phyloP scores from a whole-genome alignment of 2,329 filamentous ascomycete genomes.

The Dactylellina cionopaga region DNA sequence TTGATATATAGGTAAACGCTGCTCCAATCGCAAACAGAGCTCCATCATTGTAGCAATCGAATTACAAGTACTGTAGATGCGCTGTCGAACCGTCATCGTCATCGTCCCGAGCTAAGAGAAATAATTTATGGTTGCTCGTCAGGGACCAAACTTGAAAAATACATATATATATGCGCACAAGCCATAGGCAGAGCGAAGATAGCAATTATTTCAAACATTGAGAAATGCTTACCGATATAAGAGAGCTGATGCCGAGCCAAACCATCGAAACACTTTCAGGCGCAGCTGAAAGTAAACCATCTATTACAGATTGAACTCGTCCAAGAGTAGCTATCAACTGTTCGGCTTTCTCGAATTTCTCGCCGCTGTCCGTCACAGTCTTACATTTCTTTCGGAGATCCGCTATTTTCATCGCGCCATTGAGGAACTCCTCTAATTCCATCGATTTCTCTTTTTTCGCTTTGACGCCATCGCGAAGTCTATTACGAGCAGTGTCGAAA shows the following conservation, averaged over 20 bases:
- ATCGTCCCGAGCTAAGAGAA: constrained; percentile 11
- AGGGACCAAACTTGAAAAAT: not conserved
- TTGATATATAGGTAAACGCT: not conserved
- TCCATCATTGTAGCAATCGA: constrained; percentile 28
- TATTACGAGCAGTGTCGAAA: too few relatives aligned
- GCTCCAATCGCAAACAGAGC: constrained; percentile 15
- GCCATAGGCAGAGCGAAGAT: not conserved
- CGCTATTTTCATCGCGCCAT: not conserved
- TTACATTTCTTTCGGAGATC: constrained; percentile 12
- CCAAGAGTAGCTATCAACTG: constrained; percentile 8
- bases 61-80: constrained; percentile 19
- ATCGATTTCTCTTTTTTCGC: not conserved
- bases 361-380: not conserved
- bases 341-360: constrained; percentile 10
- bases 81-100: not conserved
- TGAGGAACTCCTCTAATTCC: constrained; percentile 1
- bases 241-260: constrained; percentile 24
- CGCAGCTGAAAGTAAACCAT: constrained; percentile 6
- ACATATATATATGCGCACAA: not conserved
- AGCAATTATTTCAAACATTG: not conserved
- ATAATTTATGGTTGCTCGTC: not conserved
- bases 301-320: constrained; percentile 2
- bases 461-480: too few relatives aligned
- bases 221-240: constrained; percentile 21
- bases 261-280: constrained; percentile 31